phyloP scores from a whole-genome alignment of 2,329 filamentous ascomycete species.

The Dryadomyces sulphureus region DNA sequence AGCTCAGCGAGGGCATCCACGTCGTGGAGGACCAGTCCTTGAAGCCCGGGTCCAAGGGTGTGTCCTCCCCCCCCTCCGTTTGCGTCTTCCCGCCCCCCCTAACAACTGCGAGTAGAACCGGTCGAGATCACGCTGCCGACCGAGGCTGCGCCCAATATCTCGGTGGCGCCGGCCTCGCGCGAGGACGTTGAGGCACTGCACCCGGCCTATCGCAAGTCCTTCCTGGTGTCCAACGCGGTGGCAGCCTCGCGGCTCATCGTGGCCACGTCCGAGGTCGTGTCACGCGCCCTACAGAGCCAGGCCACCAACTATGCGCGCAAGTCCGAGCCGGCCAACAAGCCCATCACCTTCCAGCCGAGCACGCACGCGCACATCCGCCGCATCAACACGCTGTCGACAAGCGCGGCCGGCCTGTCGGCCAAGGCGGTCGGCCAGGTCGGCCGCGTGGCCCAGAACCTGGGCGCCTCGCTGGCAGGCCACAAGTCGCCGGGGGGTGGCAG shows the following conservation, averaged over 20 bases:
- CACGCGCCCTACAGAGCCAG: constrained; percentile 60
- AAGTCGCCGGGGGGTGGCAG: too few species aligned
- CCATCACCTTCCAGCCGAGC: constrained; percentile 73
- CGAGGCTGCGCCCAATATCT: constrained; percentile 48
- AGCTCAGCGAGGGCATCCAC: constrained; percentile 23
- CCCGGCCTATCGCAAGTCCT: constrained; percentile 80
- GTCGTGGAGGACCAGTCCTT: constrained; percentile 57
- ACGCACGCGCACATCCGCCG: constrained; percentile 77
- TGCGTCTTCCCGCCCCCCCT: not conserved
- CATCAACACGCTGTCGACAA: constrained; percentile 72
- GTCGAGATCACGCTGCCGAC: constrained; percentile 63
- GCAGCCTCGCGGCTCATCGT: constrained; percentile 85
- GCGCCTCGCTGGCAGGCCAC: constrained; percentile 47
- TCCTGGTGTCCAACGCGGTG: constrained; percentile 72
- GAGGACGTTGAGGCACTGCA: constrained; percentile 69
- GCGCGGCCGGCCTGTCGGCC: constrained; percentile 64
- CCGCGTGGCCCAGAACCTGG: constrained; percentile 78
- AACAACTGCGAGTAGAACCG: constrained; percentile 48
- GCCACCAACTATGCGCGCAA: constrained; percentile 71
- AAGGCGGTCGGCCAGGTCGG: constrained; percentile 78
- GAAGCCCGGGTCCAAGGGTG: constrained; percentile 83
- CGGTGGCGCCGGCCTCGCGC: constrained; percentile 50
- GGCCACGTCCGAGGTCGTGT: constrained; percentile 66
- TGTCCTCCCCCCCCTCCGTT: constrained; percentile 12
- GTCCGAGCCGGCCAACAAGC: constrained; percentile 62